Evolutionary conservation across 1,284 basidiomycete genomes (phyloP).

Genomic region (Papiliotrema terrestris): DNA sequence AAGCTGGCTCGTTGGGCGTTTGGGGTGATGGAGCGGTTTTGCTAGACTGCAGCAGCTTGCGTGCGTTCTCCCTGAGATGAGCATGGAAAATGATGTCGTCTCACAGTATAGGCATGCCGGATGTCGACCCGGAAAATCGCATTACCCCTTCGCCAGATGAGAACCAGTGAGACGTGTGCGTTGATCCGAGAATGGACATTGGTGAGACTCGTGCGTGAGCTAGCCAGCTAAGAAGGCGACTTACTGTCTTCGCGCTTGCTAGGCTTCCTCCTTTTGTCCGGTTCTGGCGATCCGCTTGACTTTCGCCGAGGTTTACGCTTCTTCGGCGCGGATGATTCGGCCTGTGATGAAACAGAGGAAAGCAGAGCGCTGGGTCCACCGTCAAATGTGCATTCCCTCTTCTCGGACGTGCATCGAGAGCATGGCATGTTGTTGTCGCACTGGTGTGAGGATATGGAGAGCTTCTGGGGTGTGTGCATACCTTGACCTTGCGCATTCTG

Average conservation of each 20-base stretch:
- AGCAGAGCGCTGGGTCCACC: slow-evolving; percentile 1
- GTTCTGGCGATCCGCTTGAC: neutral
- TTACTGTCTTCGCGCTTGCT: neutral
- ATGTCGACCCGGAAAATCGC: slow-evolving; percentile 1
- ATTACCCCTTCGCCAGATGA: slow-evolving; percentile 2
- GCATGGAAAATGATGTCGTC: neutral
- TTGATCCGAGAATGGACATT: neutral
- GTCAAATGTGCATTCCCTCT: neutral
- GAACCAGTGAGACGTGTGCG: slow-evolving; percentile 2
- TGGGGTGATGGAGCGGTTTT: slow-evolving; percentile 1
- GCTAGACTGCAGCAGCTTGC: neutral
- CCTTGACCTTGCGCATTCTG: slow-evolving; percentile 1
- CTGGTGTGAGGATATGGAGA: neutral
- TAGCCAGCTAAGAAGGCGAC: neutral
- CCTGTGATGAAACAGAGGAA: neutral
- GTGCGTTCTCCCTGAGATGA: neutral
- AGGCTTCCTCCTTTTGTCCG: neutral
- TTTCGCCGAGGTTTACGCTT: slow-evolving; percentile 1
- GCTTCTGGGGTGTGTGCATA: neutral
- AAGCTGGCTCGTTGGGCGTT: slow-evolving; percentile 1
- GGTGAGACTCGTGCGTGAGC: neutral
- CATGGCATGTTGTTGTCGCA: slow-evolving; percentile 5
- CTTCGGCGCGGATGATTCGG: neutral
- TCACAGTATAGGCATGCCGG: slow-evolving; percentile 2
- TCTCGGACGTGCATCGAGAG: slow-evolving; percentile 1